Percentiles rank a stretch among this genome's conserved stretches.
phyloP scores from a whole-genome alignment of 1,284 basidiomycete genomes.

The Veloboletus limbatus region DNA sequence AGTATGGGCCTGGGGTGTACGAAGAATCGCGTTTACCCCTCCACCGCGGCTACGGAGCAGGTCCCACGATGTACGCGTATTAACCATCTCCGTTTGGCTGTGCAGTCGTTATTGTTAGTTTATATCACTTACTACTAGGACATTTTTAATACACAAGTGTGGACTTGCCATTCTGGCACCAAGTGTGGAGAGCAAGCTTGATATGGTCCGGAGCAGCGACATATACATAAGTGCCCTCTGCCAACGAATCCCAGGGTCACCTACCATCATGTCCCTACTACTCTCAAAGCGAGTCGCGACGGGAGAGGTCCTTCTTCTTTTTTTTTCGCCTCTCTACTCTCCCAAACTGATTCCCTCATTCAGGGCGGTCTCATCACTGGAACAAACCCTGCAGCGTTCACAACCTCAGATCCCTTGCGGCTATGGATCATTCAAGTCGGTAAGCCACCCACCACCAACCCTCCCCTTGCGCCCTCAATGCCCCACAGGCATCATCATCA shows the following conservation, averaged over 20 bases:
- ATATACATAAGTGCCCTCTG: too few species aligned
- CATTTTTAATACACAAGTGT: too few species aligned
- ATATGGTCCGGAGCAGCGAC: too few species aligned
- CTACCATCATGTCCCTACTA: background rate
- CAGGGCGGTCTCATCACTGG: constrained; percentile 54
- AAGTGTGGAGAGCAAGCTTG: background rate
- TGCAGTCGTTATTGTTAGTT: too few species aligned
- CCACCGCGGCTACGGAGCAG: too few species aligned
- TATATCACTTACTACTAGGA: too few species aligned
- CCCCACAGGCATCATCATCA: constrained; percentile 55
- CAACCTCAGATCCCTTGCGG: constrained; percentile 56
- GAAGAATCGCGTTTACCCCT: too few species aligned
- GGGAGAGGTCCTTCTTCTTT: constrained; percentile 17
- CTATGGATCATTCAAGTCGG: constrained; percentile 72
- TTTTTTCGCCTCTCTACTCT: background rate
- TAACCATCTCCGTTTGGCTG: too few species aligned
- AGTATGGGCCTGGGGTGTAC: too few species aligned
- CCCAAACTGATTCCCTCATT: constrained; percentile 2
- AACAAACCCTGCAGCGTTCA: constrained; percentile 52
- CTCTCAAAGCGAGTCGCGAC: constrained; percentile 17
- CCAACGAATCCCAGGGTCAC: too few species aligned
- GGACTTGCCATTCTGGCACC: too few species aligned
- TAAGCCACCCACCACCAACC: constrained; percentile 25
- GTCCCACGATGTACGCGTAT: too few species aligned
- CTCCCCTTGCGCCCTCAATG: background rate